phyloP scores from a whole-genome alignment of 495 filamentous ascomycete species.

The Aspergillus diversus region DNA sequence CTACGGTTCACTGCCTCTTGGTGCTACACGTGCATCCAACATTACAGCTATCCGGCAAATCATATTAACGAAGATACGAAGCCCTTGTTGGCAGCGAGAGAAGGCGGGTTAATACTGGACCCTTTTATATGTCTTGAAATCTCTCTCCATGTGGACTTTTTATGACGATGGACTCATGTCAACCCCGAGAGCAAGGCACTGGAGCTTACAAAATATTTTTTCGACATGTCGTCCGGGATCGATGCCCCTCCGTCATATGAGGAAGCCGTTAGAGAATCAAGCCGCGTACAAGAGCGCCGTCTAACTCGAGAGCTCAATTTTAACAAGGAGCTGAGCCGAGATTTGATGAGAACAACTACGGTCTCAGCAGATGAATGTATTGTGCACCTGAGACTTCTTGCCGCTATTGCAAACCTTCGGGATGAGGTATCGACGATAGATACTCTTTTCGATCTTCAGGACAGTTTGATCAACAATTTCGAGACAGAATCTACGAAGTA shows the following conservation, averaged over 20 bases:
- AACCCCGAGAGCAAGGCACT: neutral
- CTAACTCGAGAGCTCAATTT: neutral
- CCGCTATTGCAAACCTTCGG: conserved; percentile 67
- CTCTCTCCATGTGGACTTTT: no score
- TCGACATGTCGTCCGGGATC: neutral
- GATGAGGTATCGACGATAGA: conserved; percentile 65
- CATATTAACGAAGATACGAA: neutral
- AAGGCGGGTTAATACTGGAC: no score
- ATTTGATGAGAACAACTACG: conserved; percentile 2
- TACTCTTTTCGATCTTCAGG: conserved; percentile 66
- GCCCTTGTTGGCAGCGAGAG: neutral
- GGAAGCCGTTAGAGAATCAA: neutral
- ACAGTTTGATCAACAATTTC: conserved; percentile 42
- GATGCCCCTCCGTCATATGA: conserved; percentile 1
- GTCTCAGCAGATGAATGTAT: conserved; percentile 56
- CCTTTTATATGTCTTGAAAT: no score
- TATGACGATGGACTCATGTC: no score
- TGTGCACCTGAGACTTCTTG: conserved; percentile 76
- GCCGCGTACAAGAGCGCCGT: neutral
- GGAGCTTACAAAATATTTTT: neutral
- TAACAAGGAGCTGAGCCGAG: neutral
- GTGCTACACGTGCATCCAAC: neutral
- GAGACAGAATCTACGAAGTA: conserved; percentile 6
- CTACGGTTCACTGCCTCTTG: neutral
- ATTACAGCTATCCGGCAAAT: neutral